Conservation (phyloP, 2,329 filamentous ascomycete species). For the Nemania sp. region DNA sequence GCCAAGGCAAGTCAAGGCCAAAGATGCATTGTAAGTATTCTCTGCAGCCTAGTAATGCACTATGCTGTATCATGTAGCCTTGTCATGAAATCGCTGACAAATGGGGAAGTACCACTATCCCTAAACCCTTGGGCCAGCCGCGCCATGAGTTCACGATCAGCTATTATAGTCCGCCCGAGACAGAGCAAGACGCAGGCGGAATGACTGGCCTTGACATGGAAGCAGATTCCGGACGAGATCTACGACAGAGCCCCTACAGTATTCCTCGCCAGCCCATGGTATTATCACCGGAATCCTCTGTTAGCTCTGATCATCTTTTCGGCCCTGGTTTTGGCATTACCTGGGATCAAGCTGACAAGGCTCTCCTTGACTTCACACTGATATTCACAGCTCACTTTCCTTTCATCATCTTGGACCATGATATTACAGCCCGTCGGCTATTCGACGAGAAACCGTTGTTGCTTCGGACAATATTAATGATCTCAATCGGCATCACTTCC, state of each 20-base stretch:
- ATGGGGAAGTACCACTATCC: background rate
- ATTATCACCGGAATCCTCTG: background rate
- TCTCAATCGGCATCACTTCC: constrained; percentile 39
- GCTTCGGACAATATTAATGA: constrained; percentile 47
- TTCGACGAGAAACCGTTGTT: constrained; percentile 45
- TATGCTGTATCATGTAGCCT: background rate
- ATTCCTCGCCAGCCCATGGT: constrained; percentile 4
- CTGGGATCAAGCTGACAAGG: constrained; percentile 46
- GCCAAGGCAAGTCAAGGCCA: constrained; percentile 38
- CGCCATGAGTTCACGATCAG: background rate
- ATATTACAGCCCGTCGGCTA: constrained; percentile 39
- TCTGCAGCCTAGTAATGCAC: background rate
- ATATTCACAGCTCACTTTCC: constrained; percentile 45
- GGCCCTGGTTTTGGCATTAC: constrained; percentile 44
- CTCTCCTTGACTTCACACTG: constrained; percentile 42
- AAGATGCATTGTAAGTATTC: constrained; percentile 27
- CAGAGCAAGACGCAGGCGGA: background rate
- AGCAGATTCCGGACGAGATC: background rate
- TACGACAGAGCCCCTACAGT: background rate
- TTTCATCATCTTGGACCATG: constrained; percentile 43
- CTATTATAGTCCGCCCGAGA: too few relatives aligned
- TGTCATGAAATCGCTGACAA: background rate
- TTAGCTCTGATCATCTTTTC: background rate
- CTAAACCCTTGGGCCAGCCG: background rate
- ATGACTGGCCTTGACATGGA: background rate